Evolutionary conservation across 306 rosid genomes (phyloP), one percentile per base, ranked within the genome.

Genomic region (Cucurbita argyrosperma): DNA sequence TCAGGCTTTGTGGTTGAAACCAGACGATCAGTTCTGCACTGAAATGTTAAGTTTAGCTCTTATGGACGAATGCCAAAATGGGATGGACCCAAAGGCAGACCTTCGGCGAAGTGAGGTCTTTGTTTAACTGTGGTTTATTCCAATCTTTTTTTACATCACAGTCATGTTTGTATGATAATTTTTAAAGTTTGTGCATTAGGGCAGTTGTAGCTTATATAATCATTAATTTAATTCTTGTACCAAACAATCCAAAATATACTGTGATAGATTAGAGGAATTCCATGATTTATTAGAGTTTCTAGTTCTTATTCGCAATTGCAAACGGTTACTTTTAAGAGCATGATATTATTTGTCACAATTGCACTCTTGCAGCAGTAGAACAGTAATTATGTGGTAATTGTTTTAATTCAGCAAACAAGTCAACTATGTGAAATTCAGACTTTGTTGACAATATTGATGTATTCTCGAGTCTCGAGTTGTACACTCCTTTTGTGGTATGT

Each of bases 1-100:
- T 76, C 79, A 94, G 99, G 97, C 99, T 35, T 70, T 91, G 61
- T 89, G 99, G 97, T 82, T 89, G 65, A 78, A 85, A 76, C 86
- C 99, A 8, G 97, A 89, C 38, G 97, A 90, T 77, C 99, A 86
- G 51, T 90, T 94, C 74, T 90, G 95, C 83, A 91, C 97, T 4
- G 97, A 94, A 81, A 90, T 94, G 99, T 66, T 89, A 69, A 91
- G 86, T 58, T 52, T 83, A 84, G 99, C 96, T 68, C 85, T 90
- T 39, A 69, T 76, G 49, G 98, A 93, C 18, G 96, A 93, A 80
- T 64, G 92, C 80, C 86, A 87, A 47, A n/a, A 74, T 15, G 83
- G 83, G 14, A 69, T 79, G 11, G 90, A 88, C 55, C 62, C 81
- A 16, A 66, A 73, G 73, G 50, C 76, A 74, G 84, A 88, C 26